Evolutionary conservation across 345 rosid species (phyloP), one percentile per base, ranked within the genome.

Genomic region (Pistacia integerrima): DNA sequence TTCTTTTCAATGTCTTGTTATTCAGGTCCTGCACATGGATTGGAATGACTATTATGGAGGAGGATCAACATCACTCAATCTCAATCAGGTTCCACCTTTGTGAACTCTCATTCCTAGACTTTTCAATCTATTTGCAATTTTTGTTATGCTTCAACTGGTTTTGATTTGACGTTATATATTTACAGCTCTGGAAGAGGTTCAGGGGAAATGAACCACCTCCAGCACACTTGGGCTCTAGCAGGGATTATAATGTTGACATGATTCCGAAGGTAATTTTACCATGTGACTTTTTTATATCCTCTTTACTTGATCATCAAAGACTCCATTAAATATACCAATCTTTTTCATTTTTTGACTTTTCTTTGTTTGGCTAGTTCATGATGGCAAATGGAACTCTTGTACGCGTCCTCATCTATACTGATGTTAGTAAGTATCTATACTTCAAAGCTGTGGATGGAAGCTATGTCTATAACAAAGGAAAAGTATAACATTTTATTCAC

Each of bases 391-490:
- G 98, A 16, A 82, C 89, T 86, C 99, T 97, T 82, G 99, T 94
- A 28, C 98, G 98, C 6, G 98, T 97, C 64, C 99, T 97, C 75
- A 97, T 97, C 75, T 98, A 90, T 74, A 92, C 99, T 0, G 91
- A 92, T 84, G 97, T 97, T 69, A 92, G 97, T 11, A 96, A 93
- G 87, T 96, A 96, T 83, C 80, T 96, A 60, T 91, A 78, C 84
- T 97, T 97, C 77, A 97, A 97, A 82, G 96, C 99, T 41, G 99
- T 92, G 56, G 99, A 97, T 90, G 99, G 99, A 7, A 89, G 99
- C 85, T 92, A 70, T 78, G 99, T 97, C 68, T 94, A 73, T 77
- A 93, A 84, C 78, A 91, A 97, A 82, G 98, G 97, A 71, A 97
- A 92, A 97, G 99, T 96, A 85, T 61, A 68, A 18, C 22, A 8